Percentiles rank a stretch among this genome's conserved stretches.
Evolutionary conservation across 176 grass and related monocot genomes (phyloP).

Genomic region (Musa acuminata): DNA sequence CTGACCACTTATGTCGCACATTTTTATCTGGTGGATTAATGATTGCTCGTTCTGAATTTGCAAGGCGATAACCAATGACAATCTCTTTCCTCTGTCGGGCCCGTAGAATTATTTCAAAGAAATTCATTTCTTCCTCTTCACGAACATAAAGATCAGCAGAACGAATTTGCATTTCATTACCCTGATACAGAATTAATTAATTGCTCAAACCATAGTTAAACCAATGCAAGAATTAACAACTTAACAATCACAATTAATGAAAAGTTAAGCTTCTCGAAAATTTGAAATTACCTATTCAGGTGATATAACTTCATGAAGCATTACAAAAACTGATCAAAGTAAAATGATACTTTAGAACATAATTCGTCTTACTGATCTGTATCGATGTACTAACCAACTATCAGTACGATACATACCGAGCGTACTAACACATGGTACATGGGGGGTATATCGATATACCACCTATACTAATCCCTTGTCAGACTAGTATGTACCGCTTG

Average conservation of each 20-base stretch:
- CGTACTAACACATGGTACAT: too few species aligned
- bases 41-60: slow-evolving; percentile 42
- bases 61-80: slow-evolving; percentile 55
- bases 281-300: too few species aligned
- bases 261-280: neutral
- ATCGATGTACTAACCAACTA: too few species aligned
- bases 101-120: slow-evolving; percentile 57
- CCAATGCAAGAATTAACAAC: slow-evolving; percentile 5
- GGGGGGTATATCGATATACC: too few species aligned
- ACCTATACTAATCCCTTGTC: too few species aligned
- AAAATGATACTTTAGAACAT: too few species aligned
- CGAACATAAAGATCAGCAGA: slow-evolving; percentile 41
- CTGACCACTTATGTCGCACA: slow-evolving; percentile 36
- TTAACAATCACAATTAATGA: neutral
- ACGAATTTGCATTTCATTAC: slow-evolving; percentile 66
- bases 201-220: neutral
- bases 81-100: slow-evolving; percentile 69
- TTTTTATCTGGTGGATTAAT: slow-evolving; percentile 60
- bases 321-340: too few species aligned
- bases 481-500: too few species aligned
- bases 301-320: too few species aligned
- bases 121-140: slow-evolving; percentile 61
- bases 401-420: too few species aligned
- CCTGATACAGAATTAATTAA: slow-evolving; percentile 25
- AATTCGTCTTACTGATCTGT: too few species aligned